A percentile compares a stretch with the other conserved stretches of the same genome.
phyloP scores from a whole-genome alignment of 2,329 filamentous ascomycete genomes.

The Aspergillus neoniger region DNA sequence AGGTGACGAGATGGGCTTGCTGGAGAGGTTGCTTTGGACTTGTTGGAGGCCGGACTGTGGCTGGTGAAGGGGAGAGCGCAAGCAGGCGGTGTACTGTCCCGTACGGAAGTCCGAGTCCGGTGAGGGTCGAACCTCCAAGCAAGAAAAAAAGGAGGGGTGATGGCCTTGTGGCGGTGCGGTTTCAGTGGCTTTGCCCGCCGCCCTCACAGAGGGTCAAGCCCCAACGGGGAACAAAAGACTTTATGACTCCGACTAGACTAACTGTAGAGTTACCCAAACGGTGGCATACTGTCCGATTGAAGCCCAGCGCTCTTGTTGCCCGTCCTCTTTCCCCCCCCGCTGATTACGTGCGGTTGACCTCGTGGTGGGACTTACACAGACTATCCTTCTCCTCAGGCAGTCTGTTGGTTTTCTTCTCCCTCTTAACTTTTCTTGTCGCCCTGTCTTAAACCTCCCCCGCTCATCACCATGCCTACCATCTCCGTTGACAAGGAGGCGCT shows the following conservation, averaged over 20 bases:
- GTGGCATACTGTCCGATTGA: neutral
- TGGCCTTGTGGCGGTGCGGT: slow-evolving; percentile 32
- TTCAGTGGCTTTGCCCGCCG: slow-evolving; percentile 23
- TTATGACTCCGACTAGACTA: slow-evolving; percentile 7
- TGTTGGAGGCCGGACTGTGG: slow-evolving; percentile 24
- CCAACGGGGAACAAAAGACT: slow-evolving; percentile 21
- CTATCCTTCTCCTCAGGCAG: slow-evolving; percentile 1
- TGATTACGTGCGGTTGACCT: neutral
- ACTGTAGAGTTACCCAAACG: slow-evolving; percentile 5
- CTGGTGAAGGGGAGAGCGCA: slow-evolving; percentile 24
- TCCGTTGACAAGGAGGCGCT: slow-evolving; percentile 94
- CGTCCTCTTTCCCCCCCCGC: neutral
- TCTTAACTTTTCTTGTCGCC: slow-evolving; percentile 9
- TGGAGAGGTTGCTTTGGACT: slow-evolving; percentile 11
- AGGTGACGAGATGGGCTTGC: slow-evolving; percentile 16
- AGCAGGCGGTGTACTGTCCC: slow-evolving; percentile 1
- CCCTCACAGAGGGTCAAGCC: slow-evolving; percentile 24
- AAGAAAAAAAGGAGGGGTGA: slow-evolving; percentile 25
- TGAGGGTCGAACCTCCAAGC: neutral
- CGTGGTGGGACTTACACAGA: slow-evolving; percentile 3
- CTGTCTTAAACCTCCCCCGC: slow-evolving; percentile 25
- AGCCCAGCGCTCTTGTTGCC: neutral
- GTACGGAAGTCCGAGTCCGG: neutral
- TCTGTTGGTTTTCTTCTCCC: slow-evolving; percentile 3
- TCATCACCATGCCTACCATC: slow-evolving; percentile 84